Evolutionary conservation across 768 basidiomycete species (phyloP), one percentile per base, ranked within the genome.

Genomic region (Porphyrellus cyaneotinctus): DNA sequence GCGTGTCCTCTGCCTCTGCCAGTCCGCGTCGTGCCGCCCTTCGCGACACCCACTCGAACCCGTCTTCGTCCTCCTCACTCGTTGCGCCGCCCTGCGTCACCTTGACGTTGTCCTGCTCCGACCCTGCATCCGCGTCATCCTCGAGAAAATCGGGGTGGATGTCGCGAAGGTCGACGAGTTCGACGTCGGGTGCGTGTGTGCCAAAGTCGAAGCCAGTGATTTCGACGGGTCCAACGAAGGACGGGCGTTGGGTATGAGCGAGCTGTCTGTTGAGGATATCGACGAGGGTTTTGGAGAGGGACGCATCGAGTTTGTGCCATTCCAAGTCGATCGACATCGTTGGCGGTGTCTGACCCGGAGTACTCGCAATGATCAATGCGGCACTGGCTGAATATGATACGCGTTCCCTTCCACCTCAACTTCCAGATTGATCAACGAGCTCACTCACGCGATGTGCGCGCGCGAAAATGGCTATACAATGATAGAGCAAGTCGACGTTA

Each of bases 121-220:
- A 56, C 23, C 36, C 68, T 6, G 15, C 30, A 24, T 75, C 68
- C 20, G 60, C 54, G 42, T 85, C 81, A 59, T 90, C 87, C 54
- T 94, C 90, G 49, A 97, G 81, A 64, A 98, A 98, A 67, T 95
- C 95, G 47, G 84, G 85, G 72, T 95, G 91, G 52, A 98, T 91
- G 75, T 97, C 93, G 43, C 92, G 80, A 47, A 98, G 72, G 72
- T 97, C 97, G 49, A 90, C 84, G 48, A 98, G 79, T 67, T 97
- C 91, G 22, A 95, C 80, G 53, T 94, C 87, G 5, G 97, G 97
- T 3, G 84, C 66, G 18, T 75, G 74, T 0, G 85, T 82, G 30
- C 97, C 97, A 70, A 99, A 95, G 52, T 92, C 89, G 49, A 98
- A 79, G 4, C 85, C 84, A 2, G 84, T 86, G 50, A 98, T 84